Base-by-base conservation (phyloP, 306 rosid species). In the Fagus crenata region DNA sequence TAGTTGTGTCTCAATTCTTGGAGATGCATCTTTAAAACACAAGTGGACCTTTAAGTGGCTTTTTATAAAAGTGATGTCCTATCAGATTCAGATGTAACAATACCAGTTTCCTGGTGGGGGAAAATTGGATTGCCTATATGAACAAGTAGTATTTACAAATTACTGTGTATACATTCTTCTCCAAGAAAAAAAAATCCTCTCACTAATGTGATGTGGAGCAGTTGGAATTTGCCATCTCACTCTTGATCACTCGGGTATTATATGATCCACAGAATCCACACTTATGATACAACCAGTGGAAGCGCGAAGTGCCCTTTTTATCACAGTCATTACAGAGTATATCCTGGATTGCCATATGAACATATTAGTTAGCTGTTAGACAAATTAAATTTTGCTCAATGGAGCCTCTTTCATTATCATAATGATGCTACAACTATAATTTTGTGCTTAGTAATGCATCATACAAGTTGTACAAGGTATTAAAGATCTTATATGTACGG, bases 221-320 rank as follows among this genome's bases (percentile, higher is more conserved):
- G 73, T 74, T 87, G 5, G 83, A 63, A 81, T 79, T 67, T 76
- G 90, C 18, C 36, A 83, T 69, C 84, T 91, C 96, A 1, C 58
- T 84, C 85, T 83, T 92, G 93, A 96, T 96, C 79, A 96, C 99
- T 40, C 97, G 88, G 75, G 97, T 91, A 59, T 96, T 96, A 83
- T 96, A 96, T 13, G 99, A 96, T 41, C 99, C 93, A 70, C 99
- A 96, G 82, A 4, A 81, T 75, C 86, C 92, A 55, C 99, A 96
- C 85, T 96, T 96, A 76, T 91, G 99, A 81, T 92, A 96, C 56
- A 96, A 53, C 99, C 99, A 96, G 86, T 96, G 99, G 87, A 96
- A 96, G 40, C 89, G 87, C 31, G 98, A 81, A 13, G 80, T 71
- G 63, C 97, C 97, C 86, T 88, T 95, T 79, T 80, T 79, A 53